Percentiles rank a stretch among this genome's conserved stretches.
These are phyloP conservation scores for Fagopyrum tataricum DNA, from an alignment of 148 eudicot genomes.

Conservation along the genomic window DNA sequence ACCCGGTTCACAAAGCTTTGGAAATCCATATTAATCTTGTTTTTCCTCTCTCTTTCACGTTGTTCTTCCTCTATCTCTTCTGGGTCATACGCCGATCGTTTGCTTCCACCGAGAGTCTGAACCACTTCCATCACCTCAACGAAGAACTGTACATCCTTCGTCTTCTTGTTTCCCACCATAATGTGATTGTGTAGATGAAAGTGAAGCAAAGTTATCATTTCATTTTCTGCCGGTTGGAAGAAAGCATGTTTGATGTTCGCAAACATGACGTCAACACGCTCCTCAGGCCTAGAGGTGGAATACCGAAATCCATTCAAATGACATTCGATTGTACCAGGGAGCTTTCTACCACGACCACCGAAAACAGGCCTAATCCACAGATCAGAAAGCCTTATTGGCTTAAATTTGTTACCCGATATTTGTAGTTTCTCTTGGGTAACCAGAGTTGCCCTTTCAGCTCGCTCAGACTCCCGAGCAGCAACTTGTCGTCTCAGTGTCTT, in stretches of 20 bases:
- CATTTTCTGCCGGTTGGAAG: slow-evolving; percentile 97
- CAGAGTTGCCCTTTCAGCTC: slow-evolving; percentile 91
- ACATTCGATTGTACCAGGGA: slow-evolving; percentile 66
- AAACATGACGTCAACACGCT: slow-evolving; percentile 75
- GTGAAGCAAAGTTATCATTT: slow-evolving; percentile 88
- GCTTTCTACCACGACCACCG: slow-evolving; percentile 83
- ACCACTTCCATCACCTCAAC: slow-evolving; percentile 96
- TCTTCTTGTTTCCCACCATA: slow-evolving; percentile 93
- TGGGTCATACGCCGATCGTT: slow-evolving; percentile 89
- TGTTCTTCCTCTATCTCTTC: slow-evolving; percentile 99
- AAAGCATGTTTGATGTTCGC: slow-evolving; percentile 85
- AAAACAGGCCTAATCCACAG: slow-evolving; percentile 79
- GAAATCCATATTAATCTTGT: slow-evolving; percentile 83
- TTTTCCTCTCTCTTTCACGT: slow-evolving; percentile 80
- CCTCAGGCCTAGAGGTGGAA: slow-evolving; percentile 71
- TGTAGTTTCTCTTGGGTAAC: slow-evolving; percentile 82
- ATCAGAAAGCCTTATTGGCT: slow-evolving; percentile 69
- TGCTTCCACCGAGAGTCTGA: slow-evolving; percentile 84
- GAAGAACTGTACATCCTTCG: slow-evolving; percentile 92
- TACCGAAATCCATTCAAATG: slow-evolving; percentile 78
- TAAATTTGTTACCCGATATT: slow-evolving; percentile 57
- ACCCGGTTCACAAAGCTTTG: slow-evolving; percentile 81
- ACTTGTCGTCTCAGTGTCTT: slow-evolving; percentile 74
- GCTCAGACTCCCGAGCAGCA: slow-evolving; percentile 77
- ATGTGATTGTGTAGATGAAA: slow-evolving; percentile 90